A percentile compares a stretch with the other conserved stretches of the same genome.
These are phyloP conservation scores for Wickerhamomyces queroliae DNA, from an alignment of 805 yeast species.

Conservation along the genomic window DNA sequence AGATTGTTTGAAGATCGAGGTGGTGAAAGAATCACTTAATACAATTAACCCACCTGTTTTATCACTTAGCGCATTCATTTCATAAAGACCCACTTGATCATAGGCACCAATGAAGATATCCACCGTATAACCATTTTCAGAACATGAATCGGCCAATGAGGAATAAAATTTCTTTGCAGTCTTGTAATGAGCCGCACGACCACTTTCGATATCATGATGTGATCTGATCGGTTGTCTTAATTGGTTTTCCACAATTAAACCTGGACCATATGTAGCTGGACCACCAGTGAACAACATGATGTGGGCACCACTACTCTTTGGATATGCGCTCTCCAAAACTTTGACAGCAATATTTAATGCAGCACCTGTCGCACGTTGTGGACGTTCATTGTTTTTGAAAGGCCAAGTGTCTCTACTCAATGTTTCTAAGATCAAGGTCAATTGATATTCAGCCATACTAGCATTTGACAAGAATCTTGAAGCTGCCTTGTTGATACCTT, in stretches of 20 bases:
- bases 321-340: conserved; percentile 31
- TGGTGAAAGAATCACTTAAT: conserved; percentile 58
- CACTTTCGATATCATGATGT: conserved; percentile 53
- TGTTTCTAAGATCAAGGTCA: conserved; percentile 42
- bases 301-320: conserved; percentile 45
- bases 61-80: conserved; percentile 54
- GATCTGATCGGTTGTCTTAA: conserved; percentile 62
- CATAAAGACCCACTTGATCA: conserved; percentile 63
- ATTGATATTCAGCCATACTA: conserved; percentile 37
- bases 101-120: conserved; percentile 60
- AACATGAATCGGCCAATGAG: conserved; percentile 39
- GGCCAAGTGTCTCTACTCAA: conserved; percentile 46
- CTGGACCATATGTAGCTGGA: conserved; percentile 63
- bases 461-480: conserved; percentile 14
- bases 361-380: conserved; percentile 51
- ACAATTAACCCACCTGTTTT: conserved; percentile 61
- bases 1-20: conserved; percentile 65
- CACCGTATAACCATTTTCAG: conserved; percentile 46
- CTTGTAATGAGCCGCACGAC: conserved; percentile 34
- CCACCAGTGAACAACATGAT: conserved; percentile 54
- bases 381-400: conserved; percentile 37
- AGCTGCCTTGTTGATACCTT: conserved; percentile 4
- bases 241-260: conserved; percentile 47
- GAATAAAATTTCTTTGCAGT: conserved; percentile 42
- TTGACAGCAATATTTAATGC: conserved; percentile 46